Evolutionary conservation across 441 rosid genomes (phyloP).

Genomic region (Gossypium aridum): DNA sequence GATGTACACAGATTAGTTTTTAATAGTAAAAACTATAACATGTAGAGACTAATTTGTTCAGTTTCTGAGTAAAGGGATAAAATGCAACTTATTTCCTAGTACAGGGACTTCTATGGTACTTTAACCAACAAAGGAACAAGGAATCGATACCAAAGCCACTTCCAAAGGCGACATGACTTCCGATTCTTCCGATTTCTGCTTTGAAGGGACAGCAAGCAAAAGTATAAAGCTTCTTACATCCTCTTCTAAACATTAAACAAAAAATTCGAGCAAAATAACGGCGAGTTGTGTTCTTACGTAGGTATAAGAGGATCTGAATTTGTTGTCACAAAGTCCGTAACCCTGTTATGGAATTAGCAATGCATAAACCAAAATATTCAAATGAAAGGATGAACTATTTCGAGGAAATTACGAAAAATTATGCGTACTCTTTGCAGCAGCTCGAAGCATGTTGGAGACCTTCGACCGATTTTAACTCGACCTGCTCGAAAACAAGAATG

Average conservation of each 20-base stretch:
- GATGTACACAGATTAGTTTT: too few species aligned
- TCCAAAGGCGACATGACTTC: conserved; percentile 60
- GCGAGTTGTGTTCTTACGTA: conserved; percentile 38
- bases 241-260: neutral
- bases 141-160: conserved; percentile 72
- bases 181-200: conserved; percentile 54
- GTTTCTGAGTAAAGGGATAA: too few species aligned
- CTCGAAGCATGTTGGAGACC: conserved; percentile 36
- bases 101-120: too few species aligned
- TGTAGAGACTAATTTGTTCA: too few species aligned
- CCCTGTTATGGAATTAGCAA: conserved; percentile 23
- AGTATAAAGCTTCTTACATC: conserved; percentile 6
- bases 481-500: conserved; percentile 25
- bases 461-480: conserved; percentile 41
- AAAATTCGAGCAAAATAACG: neutral
- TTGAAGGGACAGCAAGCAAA: conserved; percentile 1
- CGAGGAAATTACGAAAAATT: neutral
- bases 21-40: too few species aligned
- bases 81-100: too few species aligned
- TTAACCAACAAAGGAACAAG: neutral
- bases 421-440: conserved; percentile 56
- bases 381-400: neutral
- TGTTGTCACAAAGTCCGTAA: conserved; percentile 48
- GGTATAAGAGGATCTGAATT: conserved; percentile 67
- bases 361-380: neutral